Evolutionary conservation across 164 flowering plant species (phyloP).

Genomic region (Kalanchoe fedtschenkoi): DNA sequence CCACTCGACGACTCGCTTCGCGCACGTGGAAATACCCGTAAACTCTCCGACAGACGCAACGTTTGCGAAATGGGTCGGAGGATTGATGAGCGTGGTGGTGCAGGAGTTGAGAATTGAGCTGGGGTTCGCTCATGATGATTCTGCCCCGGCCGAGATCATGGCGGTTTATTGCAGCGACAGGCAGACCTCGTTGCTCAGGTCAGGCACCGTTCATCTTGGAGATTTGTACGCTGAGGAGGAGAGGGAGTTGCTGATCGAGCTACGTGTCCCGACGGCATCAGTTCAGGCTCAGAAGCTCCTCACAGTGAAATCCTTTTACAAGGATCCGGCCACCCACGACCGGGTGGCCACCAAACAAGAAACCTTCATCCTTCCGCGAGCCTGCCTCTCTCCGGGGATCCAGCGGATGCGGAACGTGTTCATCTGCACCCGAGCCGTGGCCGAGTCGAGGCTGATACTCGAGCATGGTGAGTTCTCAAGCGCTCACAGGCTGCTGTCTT

Average conservation of each 20-base stretch:
- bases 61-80: conserved; percentile 75
- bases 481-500: conserved; percentile 5
- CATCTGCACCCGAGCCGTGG: conserved; percentile 3
- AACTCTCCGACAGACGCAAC: conserved; percentile 63
- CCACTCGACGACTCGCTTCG: conserved; percentile 51
- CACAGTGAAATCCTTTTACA: background rate
- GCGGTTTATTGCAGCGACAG: conserved; percentile 38
- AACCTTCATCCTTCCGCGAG: background rate
- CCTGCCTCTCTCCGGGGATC: background rate
- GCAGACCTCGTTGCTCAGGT: background rate
- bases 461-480: background rate
- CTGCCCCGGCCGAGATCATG: conserved; percentile 54
- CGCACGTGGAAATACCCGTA: conserved; percentile 63
- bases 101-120: conserved; percentile 67
- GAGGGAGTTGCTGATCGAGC: conserved; percentile 1
- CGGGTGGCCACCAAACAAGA: background rate
- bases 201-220: background rate
- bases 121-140: conserved; percentile 33
- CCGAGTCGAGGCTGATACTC: conserved; percentile 1
- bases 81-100: conserved; percentile 73
- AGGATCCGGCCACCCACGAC: background rate
- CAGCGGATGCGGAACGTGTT: conserved; percentile 2
- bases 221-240: conserved; percentile 5
- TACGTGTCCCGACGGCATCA: background rate
- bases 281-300: background rate